Conservation (phyloP, 345 rosid genomes). For the Adansonia digitata region DNA sequence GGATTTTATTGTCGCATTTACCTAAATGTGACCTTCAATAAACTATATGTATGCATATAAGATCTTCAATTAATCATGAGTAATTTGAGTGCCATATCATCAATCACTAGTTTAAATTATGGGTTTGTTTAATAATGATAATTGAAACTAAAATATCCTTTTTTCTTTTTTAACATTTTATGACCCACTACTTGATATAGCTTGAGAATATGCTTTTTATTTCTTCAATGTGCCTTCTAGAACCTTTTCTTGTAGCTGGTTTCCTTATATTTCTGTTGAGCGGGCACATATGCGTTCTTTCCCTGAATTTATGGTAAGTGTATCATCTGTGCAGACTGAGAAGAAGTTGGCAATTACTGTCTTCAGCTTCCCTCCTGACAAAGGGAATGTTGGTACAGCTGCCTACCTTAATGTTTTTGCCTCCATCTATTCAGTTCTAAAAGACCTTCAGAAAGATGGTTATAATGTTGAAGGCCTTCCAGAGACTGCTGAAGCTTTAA, state of each 20-base stretch:
- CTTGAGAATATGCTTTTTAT: background rate
- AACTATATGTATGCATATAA: too few species aligned
- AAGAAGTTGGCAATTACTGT: conserved; percentile 92
- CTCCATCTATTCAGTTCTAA: conserved; percentile 83
- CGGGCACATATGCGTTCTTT: background rate
- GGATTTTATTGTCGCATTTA: background rate
- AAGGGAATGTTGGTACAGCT: conserved; percentile 93
- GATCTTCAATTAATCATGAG: too few species aligned
- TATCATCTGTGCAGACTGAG: conserved; percentile 53
- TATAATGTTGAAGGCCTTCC: conserved; percentile 92
- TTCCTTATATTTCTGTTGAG: background rate
- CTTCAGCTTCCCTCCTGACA: conserved; percentile 98
- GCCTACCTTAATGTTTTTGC: conserved; percentile 95
- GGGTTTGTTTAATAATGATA: background rate
- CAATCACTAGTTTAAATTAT: background rate
- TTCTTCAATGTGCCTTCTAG: too few species aligned
- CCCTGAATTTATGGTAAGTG: conserved; percentile 13
- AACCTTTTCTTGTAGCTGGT: background rate
- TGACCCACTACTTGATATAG: background rate
- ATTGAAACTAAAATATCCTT: background rate
- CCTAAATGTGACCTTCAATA: background rate
- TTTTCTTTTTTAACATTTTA: background rate
- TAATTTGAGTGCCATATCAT: background rate
- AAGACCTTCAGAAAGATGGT: conserved; percentile 76
- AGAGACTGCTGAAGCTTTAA: conserved; percentile 82